Base-by-base conservation (phyloP, 2,329 filamentous ascomycete species). In the Pseudopithomyces maydicus region DNA sequence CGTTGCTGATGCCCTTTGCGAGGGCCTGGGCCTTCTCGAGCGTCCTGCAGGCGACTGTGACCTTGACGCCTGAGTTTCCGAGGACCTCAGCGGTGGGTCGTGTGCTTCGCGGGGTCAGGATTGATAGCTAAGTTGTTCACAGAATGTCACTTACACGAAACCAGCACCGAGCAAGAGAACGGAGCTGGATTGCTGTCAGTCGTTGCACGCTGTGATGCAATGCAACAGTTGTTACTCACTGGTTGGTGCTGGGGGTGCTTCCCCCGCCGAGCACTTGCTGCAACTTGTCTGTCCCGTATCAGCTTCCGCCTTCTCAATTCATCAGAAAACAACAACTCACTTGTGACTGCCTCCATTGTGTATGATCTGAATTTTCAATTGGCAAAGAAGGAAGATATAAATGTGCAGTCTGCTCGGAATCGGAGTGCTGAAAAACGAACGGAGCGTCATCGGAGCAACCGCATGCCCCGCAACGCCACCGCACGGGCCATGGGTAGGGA, bases 1-100 rank as follows among this genome's bases (percentile, higher is more conserved):
- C 86, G 75, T 90, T 86, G 77, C 88, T 84, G 75, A 94, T 85
- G 68, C 89, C 73, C 59, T 82, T 85, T 44, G 85, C 85, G 62
- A 97, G 88, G 69, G 86, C 86, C 83, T 96, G 81, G 55, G 93
- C 92, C 52, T 81, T 86, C 68, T 88, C 86, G 55, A 96, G 84
- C 43, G 90, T 94, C 76, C 92, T 84, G 84, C 92, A 96, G 68
- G 92, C 91, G 69, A 87, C 83, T 56, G 83, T 84, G 64, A 87
- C 83, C 38, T 80, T 74, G 68, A 87, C 79, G 58, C 83, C 83
- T 54, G 81, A 79, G 71, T 86, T 81, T 73, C 80, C 80, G 52
- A 87, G 79, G 63, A 86, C 79, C 67, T 87, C 83, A 52, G 84
- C 81, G 46, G 83, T 85, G n/a, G 85, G 84, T 55, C 80, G 77